phyloP scores from a whole-genome alignment of 345 rosid genomes.

The Lenwebbia sp. region DNA sequence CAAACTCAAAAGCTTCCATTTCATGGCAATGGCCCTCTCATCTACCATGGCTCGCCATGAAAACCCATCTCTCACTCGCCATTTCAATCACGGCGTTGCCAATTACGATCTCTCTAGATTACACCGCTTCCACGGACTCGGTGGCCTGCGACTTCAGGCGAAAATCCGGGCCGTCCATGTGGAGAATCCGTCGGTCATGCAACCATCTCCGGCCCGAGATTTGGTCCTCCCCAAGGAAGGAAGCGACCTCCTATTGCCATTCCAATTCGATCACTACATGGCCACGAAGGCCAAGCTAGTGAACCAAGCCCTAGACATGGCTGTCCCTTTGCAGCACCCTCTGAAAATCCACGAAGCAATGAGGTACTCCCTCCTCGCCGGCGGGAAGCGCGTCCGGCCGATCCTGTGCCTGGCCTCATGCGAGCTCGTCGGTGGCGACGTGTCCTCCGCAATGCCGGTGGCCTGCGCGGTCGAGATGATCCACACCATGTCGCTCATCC shows the following conservation, averaged over 20 bases:
- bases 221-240: neutral
- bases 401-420: constrained; percentile 54
- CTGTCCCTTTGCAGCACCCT: constrained; percentile 36
- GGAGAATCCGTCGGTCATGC: neutral
- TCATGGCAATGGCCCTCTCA: neutral
- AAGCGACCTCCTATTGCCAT: neutral
- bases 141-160: neutral
- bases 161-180: neutral
- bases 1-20: neutral
- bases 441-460: constrained; percentile 29
- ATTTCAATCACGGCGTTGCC: neutral
- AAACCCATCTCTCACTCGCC: neutral
- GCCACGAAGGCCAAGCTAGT: constrained; percentile 14
- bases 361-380: constrained; percentile 60
- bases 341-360: constrained; percentile 46
- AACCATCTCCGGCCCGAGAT: neutral
- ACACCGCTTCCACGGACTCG: neutral
- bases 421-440: constrained; percentile 49
- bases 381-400: constrained; percentile 62
- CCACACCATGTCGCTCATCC: constrained; percentile 56
- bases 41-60: neutral
- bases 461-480: constrained; percentile 78
- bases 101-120: neutral
- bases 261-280: constrained; percentile 24
- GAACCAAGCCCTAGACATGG: constrained; percentile 40